phyloP scores from a whole-genome alignment of 257 asterid genomes.

The Mentha longifolia region DNA sequence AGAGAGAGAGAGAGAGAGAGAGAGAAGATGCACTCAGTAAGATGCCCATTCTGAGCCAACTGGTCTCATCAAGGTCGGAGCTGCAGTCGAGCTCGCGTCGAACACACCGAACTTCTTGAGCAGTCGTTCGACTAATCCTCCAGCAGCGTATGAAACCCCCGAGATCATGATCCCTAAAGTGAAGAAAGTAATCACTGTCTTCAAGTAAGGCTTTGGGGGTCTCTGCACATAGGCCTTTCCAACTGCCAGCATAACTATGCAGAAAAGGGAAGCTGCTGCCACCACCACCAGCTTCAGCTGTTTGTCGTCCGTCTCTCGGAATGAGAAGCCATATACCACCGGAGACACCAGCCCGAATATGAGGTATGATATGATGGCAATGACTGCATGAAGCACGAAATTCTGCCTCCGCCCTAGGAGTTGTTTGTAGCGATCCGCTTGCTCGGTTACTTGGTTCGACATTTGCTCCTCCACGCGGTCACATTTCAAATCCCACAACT shows the following conservation, averaged over 20 bases:
- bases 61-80: constrained; percentile 33
- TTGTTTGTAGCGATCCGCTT: constrained; percentile 60
- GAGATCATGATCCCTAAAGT: constrained; percentile 60
- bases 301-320: constrained; percentile 57
- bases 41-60: constrained; percentile 50
- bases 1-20: not conserved
- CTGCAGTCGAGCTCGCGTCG: constrained; percentile 48
- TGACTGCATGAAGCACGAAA: constrained; percentile 59
- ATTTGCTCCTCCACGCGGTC: constrained; percentile 43
- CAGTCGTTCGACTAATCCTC: constrained; percentile 56
- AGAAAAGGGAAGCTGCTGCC: constrained; percentile 62
- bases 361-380: constrained; percentile 61
- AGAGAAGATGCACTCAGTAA: constrained; percentile 31
- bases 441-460: constrained; percentile 43
- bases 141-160: constrained; percentile 67
- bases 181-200: constrained; percentile 50
- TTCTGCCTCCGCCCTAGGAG: constrained; percentile 69
- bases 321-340: constrained; percentile 64
- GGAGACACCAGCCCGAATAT: constrained; percentile 75
- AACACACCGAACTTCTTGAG: constrained; percentile 60
- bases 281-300: constrained; percentile 70
- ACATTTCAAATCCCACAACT: constrained; percentile 76
- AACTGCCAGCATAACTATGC: constrained; percentile 52
- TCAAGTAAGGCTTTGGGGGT: constrained; percentile 65
- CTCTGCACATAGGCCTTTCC: constrained; percentile 58